These are phyloP conservation scores for Penicillium dipodomyicola DNA, from an alignment of 495 filamentous ascomycete genomes.

Conservation along the genomic window DNA sequence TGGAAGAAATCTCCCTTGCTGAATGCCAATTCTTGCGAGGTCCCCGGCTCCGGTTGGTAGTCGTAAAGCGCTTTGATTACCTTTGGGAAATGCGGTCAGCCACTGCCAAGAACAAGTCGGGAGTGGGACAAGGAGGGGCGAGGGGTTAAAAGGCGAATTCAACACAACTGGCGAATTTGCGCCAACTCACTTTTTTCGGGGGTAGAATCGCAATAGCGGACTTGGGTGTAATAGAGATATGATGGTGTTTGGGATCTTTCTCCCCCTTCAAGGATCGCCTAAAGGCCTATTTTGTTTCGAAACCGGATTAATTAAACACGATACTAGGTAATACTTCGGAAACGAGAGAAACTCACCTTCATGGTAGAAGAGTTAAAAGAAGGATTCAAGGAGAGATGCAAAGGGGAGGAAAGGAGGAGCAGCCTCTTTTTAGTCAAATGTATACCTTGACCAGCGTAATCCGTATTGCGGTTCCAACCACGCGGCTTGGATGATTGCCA, in stretches of 20 bases:
- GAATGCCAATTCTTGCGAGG: slow-evolving; percentile 78
- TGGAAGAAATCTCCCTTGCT: slow-evolving; percentile 96
- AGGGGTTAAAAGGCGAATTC: slow-evolving; percentile 11
- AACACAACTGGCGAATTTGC: not conserved
- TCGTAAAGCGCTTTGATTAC: slow-evolving; percentile 97
- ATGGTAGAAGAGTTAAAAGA: slow-evolving; percentile 16
- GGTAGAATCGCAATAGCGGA: slow-evolving; percentile 92
- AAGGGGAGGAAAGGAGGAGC: slow-evolving; percentile 18
- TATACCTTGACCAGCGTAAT: not conserved
- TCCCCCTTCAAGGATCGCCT: slow-evolving; percentile 85
- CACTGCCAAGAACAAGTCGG: slow-evolving; percentile 15
- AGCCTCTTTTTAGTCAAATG: slow-evolving; percentile 8
- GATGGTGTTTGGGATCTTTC: slow-evolving; percentile 68
- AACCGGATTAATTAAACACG: slow-evolving; percentile 18
- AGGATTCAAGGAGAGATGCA: slow-evolving; percentile 13
- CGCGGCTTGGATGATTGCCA: slow-evolving; percentile 17
- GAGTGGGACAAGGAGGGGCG: slow-evolving; percentile 20
- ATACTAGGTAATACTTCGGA: slow-evolving; percentile 17
- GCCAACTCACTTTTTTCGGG: slow-evolving; percentile 79
- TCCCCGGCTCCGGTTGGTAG: slow-evolving; percentile 68
- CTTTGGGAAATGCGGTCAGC: slow-evolving; percentile 45
- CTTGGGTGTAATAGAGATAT: slow-evolving; percentile 88
- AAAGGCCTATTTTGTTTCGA: slow-evolving; percentile 58
- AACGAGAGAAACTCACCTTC: slow-evolving; percentile 26
- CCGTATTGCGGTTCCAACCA: slow-evolving; percentile 28